Conservation (phyloP, 129 eudicot genomes). For the Tanacetum coccineum region DNA sequence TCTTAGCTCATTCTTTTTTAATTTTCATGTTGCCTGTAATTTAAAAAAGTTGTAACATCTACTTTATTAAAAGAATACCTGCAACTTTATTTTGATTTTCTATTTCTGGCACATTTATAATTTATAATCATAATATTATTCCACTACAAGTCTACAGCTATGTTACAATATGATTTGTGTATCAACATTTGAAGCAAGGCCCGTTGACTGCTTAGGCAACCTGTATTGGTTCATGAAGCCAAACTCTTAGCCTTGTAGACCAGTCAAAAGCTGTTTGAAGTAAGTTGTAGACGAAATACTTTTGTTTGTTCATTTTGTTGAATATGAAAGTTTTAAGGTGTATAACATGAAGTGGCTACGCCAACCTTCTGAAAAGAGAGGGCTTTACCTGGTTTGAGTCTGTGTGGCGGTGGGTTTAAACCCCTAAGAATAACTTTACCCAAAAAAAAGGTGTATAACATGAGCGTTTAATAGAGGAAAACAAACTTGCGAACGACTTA, state of each 20-base stretch:
- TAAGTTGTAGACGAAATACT: too few relatives aligned
- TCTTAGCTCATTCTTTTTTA: conserved; percentile 23
- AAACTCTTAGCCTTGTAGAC: too few relatives aligned
- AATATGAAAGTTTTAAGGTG: too few relatives aligned
- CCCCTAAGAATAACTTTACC: too few relatives aligned
- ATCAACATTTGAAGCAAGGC: not conserved
- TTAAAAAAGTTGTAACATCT: conserved; percentile 36
- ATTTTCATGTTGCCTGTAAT: conserved; percentile 25
- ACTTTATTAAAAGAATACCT: conserved; percentile 33
- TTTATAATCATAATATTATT: too few relatives aligned
- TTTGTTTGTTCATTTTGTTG: too few relatives aligned
- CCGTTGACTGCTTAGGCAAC: not conserved
- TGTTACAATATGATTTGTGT: not conserved
- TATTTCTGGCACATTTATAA: not conserved
- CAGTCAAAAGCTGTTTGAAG: too few relatives aligned
- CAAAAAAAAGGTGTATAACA: too few relatives aligned
- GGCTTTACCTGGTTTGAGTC: too few relatives aligned
- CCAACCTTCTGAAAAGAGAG: too few relatives aligned
- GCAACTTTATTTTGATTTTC: conserved; percentile 23
- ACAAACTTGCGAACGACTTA: not conserved
- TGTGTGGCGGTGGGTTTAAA: too few relatives aligned
- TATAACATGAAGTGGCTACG: too few relatives aligned
- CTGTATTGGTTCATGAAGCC: not conserved
- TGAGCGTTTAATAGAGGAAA: not conserved
- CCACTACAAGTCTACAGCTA: not conserved